phyloP scores from a whole-genome alignment of 768 basidiomycete genomes.

The Leucogyrophana mollusca region DNA sequence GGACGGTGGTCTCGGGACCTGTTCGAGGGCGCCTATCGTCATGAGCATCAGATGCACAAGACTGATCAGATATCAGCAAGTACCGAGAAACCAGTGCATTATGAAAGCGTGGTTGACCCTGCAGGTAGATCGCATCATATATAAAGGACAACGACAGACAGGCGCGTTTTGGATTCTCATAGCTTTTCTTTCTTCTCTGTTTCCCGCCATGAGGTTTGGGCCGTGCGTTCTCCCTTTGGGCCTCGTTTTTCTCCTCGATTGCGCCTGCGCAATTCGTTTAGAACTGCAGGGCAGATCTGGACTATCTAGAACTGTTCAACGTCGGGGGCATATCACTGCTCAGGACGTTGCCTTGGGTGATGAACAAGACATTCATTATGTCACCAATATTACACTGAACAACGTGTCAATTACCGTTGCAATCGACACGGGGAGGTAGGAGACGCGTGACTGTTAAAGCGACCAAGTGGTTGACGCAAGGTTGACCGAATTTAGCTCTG shows the following conservation, averaged over 20 bases:
- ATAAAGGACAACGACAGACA: too few species aligned
- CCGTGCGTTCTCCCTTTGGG: constrained; percentile 5
- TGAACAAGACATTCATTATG: constrained; percentile 33
- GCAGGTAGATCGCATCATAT: too few species aligned
- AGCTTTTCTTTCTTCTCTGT: not conserved
- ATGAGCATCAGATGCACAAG: too few species aligned
- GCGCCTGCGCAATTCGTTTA: constrained; percentile 10
- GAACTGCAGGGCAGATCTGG: constrained; percentile 14
- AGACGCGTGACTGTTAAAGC: constrained; percentile 16
- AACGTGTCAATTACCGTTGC: constrained; percentile 29
- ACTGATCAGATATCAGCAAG: too few species aligned
- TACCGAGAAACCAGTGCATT: too few species aligned
- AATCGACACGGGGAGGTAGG: constrained; percentile 48
- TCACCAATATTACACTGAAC: constrained; percentile 40
- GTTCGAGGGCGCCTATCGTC: too few species aligned
- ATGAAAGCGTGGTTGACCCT: too few species aligned
- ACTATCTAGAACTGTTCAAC: constrained; percentile 10
- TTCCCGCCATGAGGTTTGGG: constrained; percentile 10
- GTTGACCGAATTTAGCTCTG: constrained; percentile 64
- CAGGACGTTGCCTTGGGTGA: constrained; percentile 24
- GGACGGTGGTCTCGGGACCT: too few species aligned
- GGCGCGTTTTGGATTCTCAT: too few species aligned
- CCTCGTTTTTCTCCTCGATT: constrained; percentile 8
- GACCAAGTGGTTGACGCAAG: too few species aligned
- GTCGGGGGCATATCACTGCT: constrained; percentile 28